These are phyloP conservation scores for Melaleuca quinquenervia DNA, from an alignment of 345 rosid genomes.

Conservation along the genomic window DNA sequence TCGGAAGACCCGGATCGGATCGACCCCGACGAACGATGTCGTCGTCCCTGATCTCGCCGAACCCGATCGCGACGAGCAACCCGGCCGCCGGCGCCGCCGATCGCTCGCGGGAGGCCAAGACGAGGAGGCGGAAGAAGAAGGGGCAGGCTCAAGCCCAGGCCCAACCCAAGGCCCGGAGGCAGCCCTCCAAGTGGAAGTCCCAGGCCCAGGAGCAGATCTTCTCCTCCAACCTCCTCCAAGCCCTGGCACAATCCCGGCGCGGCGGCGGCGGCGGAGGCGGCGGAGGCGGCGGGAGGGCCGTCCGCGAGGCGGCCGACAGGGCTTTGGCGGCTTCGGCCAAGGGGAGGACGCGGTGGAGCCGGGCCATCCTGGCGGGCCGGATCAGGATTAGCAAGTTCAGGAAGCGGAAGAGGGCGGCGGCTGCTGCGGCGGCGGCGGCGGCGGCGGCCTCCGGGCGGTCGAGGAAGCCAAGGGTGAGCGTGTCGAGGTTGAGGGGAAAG, in stretches of 20 bases:
- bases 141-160: background rate
- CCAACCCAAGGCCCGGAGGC: conserved; percentile 5
- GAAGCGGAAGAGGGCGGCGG: conserved; percentile 25
- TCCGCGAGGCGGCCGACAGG: conserved; percentile 76
- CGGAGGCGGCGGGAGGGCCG: conserved; percentile 51
- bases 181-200: conserved; percentile 59
- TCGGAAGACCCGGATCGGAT: background rate
- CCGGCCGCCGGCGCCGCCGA: conserved; percentile 11
- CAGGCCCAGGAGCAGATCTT: conserved; percentile 72
- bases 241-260: conserved; percentile 46
- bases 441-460: conserved; percentile 23
- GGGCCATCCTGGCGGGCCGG: conserved; percentile 68
- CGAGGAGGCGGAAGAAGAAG: conserved; percentile 40
- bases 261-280: conserved; percentile 31
- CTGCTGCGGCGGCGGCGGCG: conserved; percentile 5
- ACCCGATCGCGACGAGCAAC: conserved; percentile 8
- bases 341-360: conserved; percentile 85
- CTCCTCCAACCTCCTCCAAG: conserved; percentile 68
- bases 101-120: conserved; percentile 33
- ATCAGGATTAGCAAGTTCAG: conserved; percentile 65
- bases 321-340: conserved; percentile 78
- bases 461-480: conserved; percentile 63
- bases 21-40: background rate
- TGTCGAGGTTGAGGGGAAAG: conserved; percentile 46
- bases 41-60: conserved; percentile 22